Evolutionary conservation across 1,284 basidiomycete genomes (phyloP).

Genomic region (Lignosus rhinocerotis): DNA sequence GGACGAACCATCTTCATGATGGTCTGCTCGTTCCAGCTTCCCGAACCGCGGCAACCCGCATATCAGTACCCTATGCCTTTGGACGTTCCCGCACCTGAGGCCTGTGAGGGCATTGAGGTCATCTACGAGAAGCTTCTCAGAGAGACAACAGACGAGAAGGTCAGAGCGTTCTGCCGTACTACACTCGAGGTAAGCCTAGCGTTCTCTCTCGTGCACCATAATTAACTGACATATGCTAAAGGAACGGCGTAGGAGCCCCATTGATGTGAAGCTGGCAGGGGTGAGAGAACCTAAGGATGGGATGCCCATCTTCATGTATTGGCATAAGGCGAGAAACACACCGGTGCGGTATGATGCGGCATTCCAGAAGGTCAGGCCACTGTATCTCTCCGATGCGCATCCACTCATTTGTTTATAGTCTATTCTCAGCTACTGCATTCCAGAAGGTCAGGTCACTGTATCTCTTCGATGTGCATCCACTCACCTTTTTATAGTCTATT

Average conservation of each 20-base stretch:
- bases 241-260: slow-evolving; percentile 72
- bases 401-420: slow-evolving; percentile 51
- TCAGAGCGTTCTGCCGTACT: slow-evolving; percentile 24
- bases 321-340: slow-evolving; percentile 77
- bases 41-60: slow-evolving; percentile 73
- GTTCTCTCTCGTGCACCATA: background rate
- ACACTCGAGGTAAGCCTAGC: slow-evolving; percentile 6
- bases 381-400: background rate
- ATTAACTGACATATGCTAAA: slow-evolving; percentile 29
- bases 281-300: slow-evolving; percentile 44
- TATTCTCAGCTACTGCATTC: slow-evolving; percentile 81
- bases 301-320: slow-evolving; percentile 62
- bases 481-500: slow-evolving; percentile 61
- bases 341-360: slow-evolving; percentile 63
- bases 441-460: slow-evolving; percentile 66
- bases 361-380: slow-evolving; percentile 73
- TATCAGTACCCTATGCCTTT: slow-evolving; percentile 67
- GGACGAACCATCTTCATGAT: slow-evolving; percentile 81
- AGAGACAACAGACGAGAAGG: slow-evolving; percentile 17
- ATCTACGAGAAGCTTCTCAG: slow-evolving; percentile 29
- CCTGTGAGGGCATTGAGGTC: slow-evolving; percentile 61
- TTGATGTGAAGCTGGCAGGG: slow-evolving; percentile 58
- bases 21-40: slow-evolving; percentile 83
- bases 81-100: slow-evolving; percentile 57
- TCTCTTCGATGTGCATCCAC: background rate